These are phyloP conservation scores for Protomyces gravidus DNA, from an alignment of 1,139 yeast species.

Conservation along the genomic window DNA sequence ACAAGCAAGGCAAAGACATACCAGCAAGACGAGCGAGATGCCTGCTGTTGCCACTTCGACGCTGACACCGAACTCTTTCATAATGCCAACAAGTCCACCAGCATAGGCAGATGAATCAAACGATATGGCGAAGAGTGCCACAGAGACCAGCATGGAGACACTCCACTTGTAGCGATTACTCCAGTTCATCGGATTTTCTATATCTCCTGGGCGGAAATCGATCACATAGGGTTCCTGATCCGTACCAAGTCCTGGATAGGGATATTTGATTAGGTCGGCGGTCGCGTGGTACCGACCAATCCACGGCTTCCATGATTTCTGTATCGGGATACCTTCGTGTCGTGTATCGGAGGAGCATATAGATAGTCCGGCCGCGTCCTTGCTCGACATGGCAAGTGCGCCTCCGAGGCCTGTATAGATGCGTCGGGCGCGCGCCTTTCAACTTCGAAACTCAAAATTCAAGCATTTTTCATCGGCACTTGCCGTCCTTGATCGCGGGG, in stretches of 20 bases:
- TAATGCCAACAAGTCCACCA: constrained; percentile 54
- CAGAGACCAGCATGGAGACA: constrained; percentile 13
- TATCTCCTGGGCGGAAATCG: constrained; percentile 44
- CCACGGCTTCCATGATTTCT: background rate
- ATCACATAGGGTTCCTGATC: background rate
- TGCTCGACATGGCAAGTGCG: no score
- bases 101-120: constrained; percentile 50
- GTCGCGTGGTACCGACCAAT: background rate
- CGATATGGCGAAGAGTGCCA: constrained; percentile 57
- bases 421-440: no score
- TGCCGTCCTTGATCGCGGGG: no score
- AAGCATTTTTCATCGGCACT: no score
- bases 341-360: background rate
- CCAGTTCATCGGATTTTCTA: constrained; percentile 58
- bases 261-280: background rate
- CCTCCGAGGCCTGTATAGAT: no score
- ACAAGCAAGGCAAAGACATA: no score
- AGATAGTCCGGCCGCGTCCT: background rate
- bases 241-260: background rate
- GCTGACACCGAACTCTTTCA: constrained; percentile 47
- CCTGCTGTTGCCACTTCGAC: constrained; percentile 62
- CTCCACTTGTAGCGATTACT: constrained; percentile 38
- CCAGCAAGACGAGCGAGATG: constrained; percentile 63
- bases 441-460: no score
- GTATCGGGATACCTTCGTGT: background rate